Base-by-base conservation (phyloP, 495 filamentous ascomycete species). In the Trichoderma orchidacearum region DNA sequence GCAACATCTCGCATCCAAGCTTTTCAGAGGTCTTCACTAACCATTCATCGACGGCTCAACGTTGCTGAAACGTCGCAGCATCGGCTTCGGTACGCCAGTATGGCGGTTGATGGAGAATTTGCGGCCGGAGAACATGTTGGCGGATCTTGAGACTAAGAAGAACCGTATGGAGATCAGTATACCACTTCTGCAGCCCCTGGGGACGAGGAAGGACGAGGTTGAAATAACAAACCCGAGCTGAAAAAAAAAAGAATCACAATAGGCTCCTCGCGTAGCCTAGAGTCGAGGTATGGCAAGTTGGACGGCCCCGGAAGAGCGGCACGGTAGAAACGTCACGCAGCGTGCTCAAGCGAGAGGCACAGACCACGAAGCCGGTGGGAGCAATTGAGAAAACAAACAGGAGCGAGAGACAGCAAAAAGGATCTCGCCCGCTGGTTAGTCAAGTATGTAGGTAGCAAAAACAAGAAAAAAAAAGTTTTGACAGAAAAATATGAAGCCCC, bases 21-120 rank as follows among this genome's bases (percentile, higher is more conserved):
- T 61, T 23, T 34, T 12, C 12, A 54, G 21, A 54, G 29, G 59
- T n/a, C 38, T 45, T 18, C 29, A 56, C 67, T 60, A 68, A 79
- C 77, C 77, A 61, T 74, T 80, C 6, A 63, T 28, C 56, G 74
- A 73, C 1, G 76, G 73, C 56, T 80, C 76, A 48, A 69, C 68
- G 21, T 73, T 72, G 54, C 76, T 79, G 60, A 80, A 80, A 54
- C 77, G 72, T 36, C 78, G 67, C n/a, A 66, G 59, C 5, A 66
- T 58, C 4, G 65, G 67, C 30, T 69, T 66, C 29, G 77, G 78
- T 12, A 74, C 69, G 32, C 78, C 78, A 45, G 78, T 78, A 61
- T 76, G 74, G 56, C 77, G 66, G 63, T 81, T 81, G 66, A 81
- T 80, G 56, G 74, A 77, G 65, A 81, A 81, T 62, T 79, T 78